These are phyloP conservation scores for Penicillium coffeae DNA, from an alignment of 495 filamentous ascomycete species.

Conservation along the genomic window DNA sequence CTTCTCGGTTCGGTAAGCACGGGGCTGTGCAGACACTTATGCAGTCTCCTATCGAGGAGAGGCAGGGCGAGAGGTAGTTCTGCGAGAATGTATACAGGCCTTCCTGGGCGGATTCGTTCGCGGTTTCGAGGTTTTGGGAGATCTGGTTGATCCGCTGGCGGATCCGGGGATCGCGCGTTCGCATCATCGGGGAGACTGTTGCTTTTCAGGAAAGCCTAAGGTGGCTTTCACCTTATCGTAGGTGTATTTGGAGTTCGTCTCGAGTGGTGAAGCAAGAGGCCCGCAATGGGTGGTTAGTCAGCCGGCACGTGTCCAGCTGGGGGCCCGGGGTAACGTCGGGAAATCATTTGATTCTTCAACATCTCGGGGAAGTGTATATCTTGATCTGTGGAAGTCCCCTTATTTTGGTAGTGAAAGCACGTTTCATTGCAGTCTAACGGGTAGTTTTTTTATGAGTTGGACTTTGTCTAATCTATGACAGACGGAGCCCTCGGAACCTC, in stretches of 20 bases:
- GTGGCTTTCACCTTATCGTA: slow-evolving; percentile 11
- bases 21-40: slow-evolving; percentile 65
- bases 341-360: neutral
- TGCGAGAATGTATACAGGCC: slow-evolving; percentile 85
- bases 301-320: slow-evolving; percentile 19
- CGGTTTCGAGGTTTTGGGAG: slow-evolving; percentile 85
- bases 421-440: too few relatives aligned
- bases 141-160: slow-evolving; percentile 92
- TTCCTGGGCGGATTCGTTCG: slow-evolving; percentile 85
- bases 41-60: slow-evolving; percentile 60
- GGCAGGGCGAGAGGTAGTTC: slow-evolving; percentile 77
- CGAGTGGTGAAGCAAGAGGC: slow-evolving; percentile 19
- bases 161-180: slow-evolving; percentile 84
- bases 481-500: too few relatives aligned
- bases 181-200: slow-evolving; percentile 42
- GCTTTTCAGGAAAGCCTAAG: neutral
- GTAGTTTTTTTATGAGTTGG: too few relatives aligned
- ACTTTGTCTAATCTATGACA: too few relatives aligned
- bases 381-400: too few relatives aligned
- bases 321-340: slow-evolving; percentile 14
- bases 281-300: slow-evolving; percentile 15
- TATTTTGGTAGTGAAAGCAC: too few relatives aligned
- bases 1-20: slow-evolving; percentile 71
- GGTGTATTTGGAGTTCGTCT: neutral
- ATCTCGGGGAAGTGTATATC: too few relatives aligned